Conservation (phyloP, 768 basidiomycete genomes). For the Rhizopogon roseolus region DNA sequence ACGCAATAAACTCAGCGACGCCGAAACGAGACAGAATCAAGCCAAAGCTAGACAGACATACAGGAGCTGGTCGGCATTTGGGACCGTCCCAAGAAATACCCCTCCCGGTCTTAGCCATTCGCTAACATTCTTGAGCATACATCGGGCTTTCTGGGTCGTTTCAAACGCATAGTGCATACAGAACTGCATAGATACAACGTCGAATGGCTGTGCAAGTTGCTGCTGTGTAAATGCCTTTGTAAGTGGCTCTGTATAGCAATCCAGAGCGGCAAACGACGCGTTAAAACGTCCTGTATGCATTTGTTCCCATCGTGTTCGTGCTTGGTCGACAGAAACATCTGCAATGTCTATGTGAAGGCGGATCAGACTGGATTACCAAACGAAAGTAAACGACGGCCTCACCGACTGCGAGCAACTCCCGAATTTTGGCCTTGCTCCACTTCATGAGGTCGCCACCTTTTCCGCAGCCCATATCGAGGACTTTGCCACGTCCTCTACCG, state of each 20-base stretch:
- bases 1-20: neutral
- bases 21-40: neutral
- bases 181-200: slow-evolving; percentile 98
- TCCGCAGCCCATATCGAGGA: slow-evolving; percentile 97
- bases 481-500: slow-evolving; percentile 52
- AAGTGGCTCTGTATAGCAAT: slow-evolving; percentile 80
- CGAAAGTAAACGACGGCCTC: neutral
- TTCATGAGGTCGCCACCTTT: slow-evolving; percentile 97
- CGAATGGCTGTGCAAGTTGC: slow-evolving; percentile 67
- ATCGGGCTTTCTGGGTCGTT: slow-evolving; percentile 75
- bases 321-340: slow-evolving; percentile 82
- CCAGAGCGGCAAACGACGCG: slow-evolving; percentile 79
- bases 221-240: slow-evolving; percentile 61
- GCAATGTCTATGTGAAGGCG: slow-evolving; percentile 67
- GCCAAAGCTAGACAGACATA: slow-evolving; percentile 35
- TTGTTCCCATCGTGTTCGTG: slow-evolving; percentile 63
- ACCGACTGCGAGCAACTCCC: slow-evolving; percentile 82
- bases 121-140: slow-evolving; percentile 91
- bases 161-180: slow-evolving; percentile 99
- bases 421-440: slow-evolving; percentile 85
- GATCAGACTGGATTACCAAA: neutral
- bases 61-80: slow-evolving; percentile 83
- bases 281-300: slow-evolving; percentile 55
- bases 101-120: slow-evolving; percentile 79
- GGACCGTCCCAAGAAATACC: slow-evolving; percentile 95